Conservation (phyloP, 2,329 filamentous ascomycete genomes). For the Metarhizium guizhouense region DNA sequence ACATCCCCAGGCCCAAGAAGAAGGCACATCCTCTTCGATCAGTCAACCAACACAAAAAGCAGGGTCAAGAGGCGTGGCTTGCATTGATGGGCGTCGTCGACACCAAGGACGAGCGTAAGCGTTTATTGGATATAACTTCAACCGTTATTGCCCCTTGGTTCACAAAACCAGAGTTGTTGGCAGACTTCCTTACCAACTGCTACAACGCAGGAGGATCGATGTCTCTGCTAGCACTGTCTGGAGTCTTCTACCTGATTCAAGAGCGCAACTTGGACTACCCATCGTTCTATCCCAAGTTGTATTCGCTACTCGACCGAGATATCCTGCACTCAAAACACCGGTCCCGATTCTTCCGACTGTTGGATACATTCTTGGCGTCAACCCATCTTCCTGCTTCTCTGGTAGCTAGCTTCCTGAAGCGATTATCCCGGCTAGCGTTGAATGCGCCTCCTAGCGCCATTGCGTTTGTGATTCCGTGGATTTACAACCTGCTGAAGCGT, state of each 20-base stretch:
- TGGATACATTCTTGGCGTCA: conserved; percentile 84
- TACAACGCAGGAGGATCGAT: conserved; percentile 82
- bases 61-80: conserved; percentile 82
- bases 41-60: conserved; percentile 62
- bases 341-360: conserved; percentile 82
- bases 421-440: conserved; percentile 76
- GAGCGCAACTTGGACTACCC: conserved; percentile 94
- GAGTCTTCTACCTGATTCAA: conserved; percentile 90
- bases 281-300: conserved; percentile 86
- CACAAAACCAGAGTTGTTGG: conserved; percentile 74
- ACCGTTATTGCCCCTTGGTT: conserved; percentile 84
- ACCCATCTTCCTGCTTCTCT: conserved; percentile 86
- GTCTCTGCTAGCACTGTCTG: conserved; percentile 80
- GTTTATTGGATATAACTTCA: conserved; percentile 65
- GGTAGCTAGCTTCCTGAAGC: conserved; percentile 93
- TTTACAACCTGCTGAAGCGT: conserved; percentile 86
- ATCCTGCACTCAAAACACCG: conserved; percentile 91
- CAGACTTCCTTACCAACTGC: conserved; percentile 94
- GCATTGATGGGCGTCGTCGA: conserved; percentile 61
- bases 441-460: conserved; percentile 83
- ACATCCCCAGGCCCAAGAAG: conserved; percentile 53
- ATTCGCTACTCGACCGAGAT: conserved; percentile 78
- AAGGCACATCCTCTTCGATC: conserved; percentile 59
- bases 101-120: conserved; percentile 67
- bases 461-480: conserved; percentile 82